Conservation (phyloP, 1,284 basidiomycete species). For the Boletus sp. region DNA sequence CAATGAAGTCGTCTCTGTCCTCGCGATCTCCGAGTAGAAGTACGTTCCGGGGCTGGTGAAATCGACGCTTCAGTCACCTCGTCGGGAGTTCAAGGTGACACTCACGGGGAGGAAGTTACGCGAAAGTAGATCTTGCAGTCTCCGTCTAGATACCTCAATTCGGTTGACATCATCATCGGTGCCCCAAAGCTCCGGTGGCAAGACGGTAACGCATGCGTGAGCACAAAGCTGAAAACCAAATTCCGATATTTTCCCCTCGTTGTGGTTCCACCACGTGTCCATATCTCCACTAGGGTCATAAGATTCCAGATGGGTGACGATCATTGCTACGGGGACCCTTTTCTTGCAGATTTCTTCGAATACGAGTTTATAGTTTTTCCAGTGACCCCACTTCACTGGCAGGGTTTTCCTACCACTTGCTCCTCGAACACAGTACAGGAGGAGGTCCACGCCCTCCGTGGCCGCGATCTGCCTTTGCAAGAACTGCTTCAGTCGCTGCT, state of each 20-base stretch:
- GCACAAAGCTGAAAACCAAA: constrained; percentile 20
- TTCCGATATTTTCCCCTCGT: background rate
- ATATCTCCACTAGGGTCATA: constrained; percentile 19
- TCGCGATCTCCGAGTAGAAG: constrained; percentile 19
- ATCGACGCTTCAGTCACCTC: background rate
- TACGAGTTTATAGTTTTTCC: constrained; percentile 16
- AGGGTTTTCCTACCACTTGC: constrained; percentile 12
- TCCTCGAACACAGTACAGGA: constrained; percentile 24
- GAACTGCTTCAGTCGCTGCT: constrained; percentile 15
- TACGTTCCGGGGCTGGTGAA: constrained; percentile 21
- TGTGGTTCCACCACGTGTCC: constrained; percentile 25
- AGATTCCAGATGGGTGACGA: constrained; percentile 22
- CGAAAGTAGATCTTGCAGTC: constrained; percentile 15
- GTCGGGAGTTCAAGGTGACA: background rate
- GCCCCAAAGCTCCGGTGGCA: constrained; percentile 5
- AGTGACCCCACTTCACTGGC: constrained; percentile 16
- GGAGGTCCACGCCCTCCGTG: constrained; percentile 23
- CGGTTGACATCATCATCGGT: constrained; percentile 1
- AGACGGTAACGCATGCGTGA: constrained; percentile 23
- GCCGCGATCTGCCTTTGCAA: constrained; percentile 15
- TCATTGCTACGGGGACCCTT: constrained; percentile 22
- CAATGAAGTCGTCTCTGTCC: constrained; percentile 20
- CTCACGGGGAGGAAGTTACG: constrained; percentile 16
- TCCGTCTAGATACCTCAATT: constrained; percentile 8
- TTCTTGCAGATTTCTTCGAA: constrained; percentile 23